Base-by-base conservation (phyloP, 306 rosid species). In the Cucumis hystrix region DNA sequence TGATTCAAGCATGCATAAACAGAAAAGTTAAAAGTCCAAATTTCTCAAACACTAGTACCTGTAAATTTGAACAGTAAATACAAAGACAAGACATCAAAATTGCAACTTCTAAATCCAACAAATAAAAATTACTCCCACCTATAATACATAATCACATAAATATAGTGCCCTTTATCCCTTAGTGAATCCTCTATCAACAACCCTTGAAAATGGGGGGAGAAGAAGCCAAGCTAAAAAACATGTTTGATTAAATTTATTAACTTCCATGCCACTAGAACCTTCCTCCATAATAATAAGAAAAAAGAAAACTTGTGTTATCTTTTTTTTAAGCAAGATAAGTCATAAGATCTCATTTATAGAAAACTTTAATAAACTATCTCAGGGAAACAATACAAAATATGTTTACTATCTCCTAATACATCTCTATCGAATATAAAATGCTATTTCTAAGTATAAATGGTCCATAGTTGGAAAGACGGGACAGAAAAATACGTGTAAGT, bases 371-470 rank as follows among this genome's bases (percentile, higher is more conserved):
- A n/a, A 69, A 69, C 35, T 6, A 2, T 69, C 17, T 6, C 52
- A 20, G 37, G 75, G 6, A 69, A 67, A 69, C 37, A 43, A 43
- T 43, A 20, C 75, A 70, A 65, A 65, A 61, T 60, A 47, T 73
- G 80, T 75, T 85, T 88, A 94, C 98, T 97, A 91, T 87, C 88
- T 94, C n/a, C n/a, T n/a, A n/a, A n/a, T n/a, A n/a, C n/a, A n/a
- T n/a, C n/a, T n/a, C 35, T 65, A 18, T n/a, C n/a, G 45, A 21
- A 79, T 13, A 7, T 18, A 54, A 67, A 63, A 28, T 33, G 75
- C 41, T 14, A 64, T 65, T 33, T 15, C 18, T 10, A 10, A 79
- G 16, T 47, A 47, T 47, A 49, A 79, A 70, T 52, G 73, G 21
- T 67, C 55, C 77, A 60, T 41, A 64, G 68, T 58, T 58, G 66